phyloP scores from a whole-genome alignment of 495 filamentous ascomycete species.

The Aspergillus sclerotioniger region DNA sequence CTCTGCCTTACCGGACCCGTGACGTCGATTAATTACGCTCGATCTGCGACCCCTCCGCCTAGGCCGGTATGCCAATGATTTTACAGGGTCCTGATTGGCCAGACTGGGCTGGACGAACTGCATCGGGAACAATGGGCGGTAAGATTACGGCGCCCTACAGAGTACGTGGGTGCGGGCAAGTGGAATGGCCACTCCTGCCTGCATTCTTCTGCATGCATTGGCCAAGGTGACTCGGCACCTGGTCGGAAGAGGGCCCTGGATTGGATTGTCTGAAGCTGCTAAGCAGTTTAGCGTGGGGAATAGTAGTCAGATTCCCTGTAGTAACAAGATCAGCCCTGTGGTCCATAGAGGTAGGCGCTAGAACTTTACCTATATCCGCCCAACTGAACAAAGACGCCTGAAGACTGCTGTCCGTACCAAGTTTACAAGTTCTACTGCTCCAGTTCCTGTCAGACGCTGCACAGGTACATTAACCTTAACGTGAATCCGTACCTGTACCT shows the following conservation, averaged over 20 bases:
- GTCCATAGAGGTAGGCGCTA: background rate
- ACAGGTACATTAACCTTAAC: background rate
- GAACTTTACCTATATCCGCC: background rate
- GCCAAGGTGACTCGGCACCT: background rate
- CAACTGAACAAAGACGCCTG: background rate
- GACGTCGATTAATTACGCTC: conserved; percentile 9
- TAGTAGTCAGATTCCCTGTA: background rate
- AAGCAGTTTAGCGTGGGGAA: background rate
- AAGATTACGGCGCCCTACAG: background rate
- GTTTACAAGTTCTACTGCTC: background rate
- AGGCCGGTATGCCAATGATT: background rate
- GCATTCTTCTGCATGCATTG: conserved; percentile 3
- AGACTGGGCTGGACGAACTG: background rate
- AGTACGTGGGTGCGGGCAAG: background rate
- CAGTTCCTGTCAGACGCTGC: background rate
- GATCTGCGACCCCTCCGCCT: background rate
- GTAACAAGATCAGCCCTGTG: background rate
- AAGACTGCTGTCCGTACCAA: background rate
- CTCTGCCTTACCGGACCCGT: conserved; percentile 8
- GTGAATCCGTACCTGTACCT: background rate
- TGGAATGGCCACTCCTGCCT: background rate
- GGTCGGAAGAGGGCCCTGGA: background rate
- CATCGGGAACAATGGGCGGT: background rate
- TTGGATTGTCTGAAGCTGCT: background rate
- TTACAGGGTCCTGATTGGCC: conserved; percentile 9